Evolutionary conservation across 2,329 filamentous ascomycete species (phyloP).

Genomic region (Diplodia seriata): DNA sequence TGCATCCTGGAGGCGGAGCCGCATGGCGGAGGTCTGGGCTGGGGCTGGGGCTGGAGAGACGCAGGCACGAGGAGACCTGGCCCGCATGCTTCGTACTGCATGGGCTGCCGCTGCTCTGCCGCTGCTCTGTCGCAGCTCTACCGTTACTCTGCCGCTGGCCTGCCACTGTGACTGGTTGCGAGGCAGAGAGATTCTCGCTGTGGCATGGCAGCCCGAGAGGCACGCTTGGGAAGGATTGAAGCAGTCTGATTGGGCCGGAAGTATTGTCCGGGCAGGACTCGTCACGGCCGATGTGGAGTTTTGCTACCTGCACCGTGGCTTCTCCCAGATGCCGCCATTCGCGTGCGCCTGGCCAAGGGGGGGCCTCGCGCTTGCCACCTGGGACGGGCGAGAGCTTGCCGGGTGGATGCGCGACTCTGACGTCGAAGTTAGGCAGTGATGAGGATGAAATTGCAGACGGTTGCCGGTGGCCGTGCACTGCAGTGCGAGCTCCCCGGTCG

Average conservation of each 20-base stretch:
- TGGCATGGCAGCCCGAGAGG: background rate
- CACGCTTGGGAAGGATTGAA: background rate
- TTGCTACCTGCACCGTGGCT: background rate
- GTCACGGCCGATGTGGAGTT: constrained; percentile 1
- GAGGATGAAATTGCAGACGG: constrained; percentile 1
- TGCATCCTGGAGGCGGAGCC: background rate
- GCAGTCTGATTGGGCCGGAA: constrained; percentile 15
- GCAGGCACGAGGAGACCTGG: background rate
- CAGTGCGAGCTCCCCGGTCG: background rate
- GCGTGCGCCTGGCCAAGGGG: background rate
- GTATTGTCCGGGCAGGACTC: background rate
- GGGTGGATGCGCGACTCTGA: background rate
- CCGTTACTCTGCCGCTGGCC: too few species aligned
- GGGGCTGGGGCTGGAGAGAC: background rate
- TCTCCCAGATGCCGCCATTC: background rate
- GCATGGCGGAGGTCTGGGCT: background rate
- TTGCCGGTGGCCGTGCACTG: constrained; percentile 16
- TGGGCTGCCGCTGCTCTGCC: too few species aligned
- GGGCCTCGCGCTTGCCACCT: background rate
- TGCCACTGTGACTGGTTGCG: background rate
- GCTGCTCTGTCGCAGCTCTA: background rate
- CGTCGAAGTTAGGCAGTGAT: background rate
- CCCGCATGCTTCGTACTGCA: too few species aligned
- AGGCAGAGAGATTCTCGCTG: background rate
- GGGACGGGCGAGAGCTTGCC: background rate